phyloP scores from a whole-genome alignment of 495 filamentous ascomycete genomes.

The Mytilinidion resinicola region DNA sequence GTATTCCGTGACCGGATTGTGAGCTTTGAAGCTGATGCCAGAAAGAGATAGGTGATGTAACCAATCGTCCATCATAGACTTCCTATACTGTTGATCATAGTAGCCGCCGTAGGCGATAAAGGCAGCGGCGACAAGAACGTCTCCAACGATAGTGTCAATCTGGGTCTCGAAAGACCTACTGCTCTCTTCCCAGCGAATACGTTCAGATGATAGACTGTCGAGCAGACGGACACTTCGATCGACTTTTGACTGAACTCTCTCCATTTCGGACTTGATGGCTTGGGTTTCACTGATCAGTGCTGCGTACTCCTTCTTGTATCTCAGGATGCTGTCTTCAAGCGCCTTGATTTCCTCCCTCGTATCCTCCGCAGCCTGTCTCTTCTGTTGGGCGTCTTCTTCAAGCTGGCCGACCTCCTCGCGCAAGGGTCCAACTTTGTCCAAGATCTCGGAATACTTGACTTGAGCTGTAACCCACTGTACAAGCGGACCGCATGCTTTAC shows the following conservation, averaged over 20 bases:
- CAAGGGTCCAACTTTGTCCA: slow-evolving; percentile 89
- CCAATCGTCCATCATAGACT: slow-evolving; percentile 97
- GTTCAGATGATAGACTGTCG: slow-evolving; percentile 89
- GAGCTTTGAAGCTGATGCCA: slow-evolving; percentile 83
- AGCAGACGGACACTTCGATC: slow-evolving; percentile 90
- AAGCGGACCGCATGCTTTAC: slow-evolving; percentile 91
- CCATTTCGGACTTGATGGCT: slow-evolving; percentile 95
- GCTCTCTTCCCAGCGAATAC: slow-evolving; percentile 87
- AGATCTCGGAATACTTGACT: slow-evolving; percentile 93
- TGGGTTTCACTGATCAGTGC: slow-evolving; percentile 94
- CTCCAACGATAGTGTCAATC: slow-evolving; percentile 91
- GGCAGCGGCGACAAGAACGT: slow-evolving; percentile 88
- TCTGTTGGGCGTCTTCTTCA: slow-evolving; percentile 83
- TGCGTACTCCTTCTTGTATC: slow-evolving; percentile 97
- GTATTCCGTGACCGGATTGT: slow-evolving; percentile 93
- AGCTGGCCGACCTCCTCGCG: slow-evolving; percentile 83
- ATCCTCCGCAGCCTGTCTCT: slow-evolving; percentile 86
- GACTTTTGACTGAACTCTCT: slow-evolving; percentile 92
- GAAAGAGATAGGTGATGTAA: slow-evolving; percentile 82
- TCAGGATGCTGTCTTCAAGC: slow-evolving; percentile 84
- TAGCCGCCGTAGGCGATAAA: slow-evolving; percentile 98
- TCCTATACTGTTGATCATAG: slow-evolving; percentile 96
- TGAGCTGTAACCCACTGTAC: slow-evolving; percentile 98
- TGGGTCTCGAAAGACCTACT: slow-evolving; percentile 98
- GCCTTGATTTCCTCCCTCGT: slow-evolving; percentile 78